Base-by-base conservation (phyloP, 192 early-diverging fungal genomes). In the Coemansia brasiliensis region DNA sequence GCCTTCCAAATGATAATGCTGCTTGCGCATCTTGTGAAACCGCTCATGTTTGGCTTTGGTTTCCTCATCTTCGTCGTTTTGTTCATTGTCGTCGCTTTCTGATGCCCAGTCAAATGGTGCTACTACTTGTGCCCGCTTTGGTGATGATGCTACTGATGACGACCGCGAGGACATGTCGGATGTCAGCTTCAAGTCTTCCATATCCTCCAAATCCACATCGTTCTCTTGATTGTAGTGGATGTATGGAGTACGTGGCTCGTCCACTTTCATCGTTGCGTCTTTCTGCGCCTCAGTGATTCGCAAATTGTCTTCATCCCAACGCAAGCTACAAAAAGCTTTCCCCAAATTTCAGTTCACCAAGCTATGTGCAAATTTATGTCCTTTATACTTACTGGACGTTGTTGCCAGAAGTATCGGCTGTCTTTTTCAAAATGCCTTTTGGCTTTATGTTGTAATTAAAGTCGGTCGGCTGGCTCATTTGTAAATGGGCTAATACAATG, bases 291-390 rank as follows among this genome's bases (percentile, higher is more conserved):
- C 96, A 1, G 93, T 95, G 4, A 92, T 72, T 61, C 83, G 80
- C 38, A 98, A 56, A 71, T 92, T 96, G 63, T 94, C 93, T 80
- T 98, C 94, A 68, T 96, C 93, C 93, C 94, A 96, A 57, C 84
- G 87, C 65, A 96, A 78, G 43, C 93, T 72, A 72, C 87, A 63
- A 4, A 2, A 17, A 49, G 16, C 15, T 8, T 7, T 3, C n/a
- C n/a, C n/a, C n/a, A 44, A 5, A 42, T 2, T n/a, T n/a, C 35
- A 29, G 8, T 18, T 22, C 22, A 26, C 22, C n/a, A 37, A 24
- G 15, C 26, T 18, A 12, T 18, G 15, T 25, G 16, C 16, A 20
- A 24, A 16, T 15, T n/a, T n/a, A 18, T 18, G 13, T 21, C 21
- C n/a, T 1, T 15, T 13, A 3, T 38, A 65, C 78, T 60, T 74